A percentile compares a stretch with the other conserved stretches of the same genome.
phyloP scores from a whole-genome alignment of 305 asterid species.

The Fraxinus paxiana region DNA sequence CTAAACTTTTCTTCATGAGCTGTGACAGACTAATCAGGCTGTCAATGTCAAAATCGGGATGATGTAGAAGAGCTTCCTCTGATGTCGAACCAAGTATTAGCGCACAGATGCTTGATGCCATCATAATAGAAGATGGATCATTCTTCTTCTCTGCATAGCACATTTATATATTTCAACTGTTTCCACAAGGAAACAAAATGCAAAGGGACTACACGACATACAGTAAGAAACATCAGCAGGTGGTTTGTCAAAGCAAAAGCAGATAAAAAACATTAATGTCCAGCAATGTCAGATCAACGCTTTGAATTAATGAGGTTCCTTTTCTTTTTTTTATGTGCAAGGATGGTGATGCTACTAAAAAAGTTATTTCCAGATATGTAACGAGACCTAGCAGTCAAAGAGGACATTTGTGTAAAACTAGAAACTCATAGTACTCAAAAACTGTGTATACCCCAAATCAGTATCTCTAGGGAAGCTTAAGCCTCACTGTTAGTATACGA shows the following conservation, averaged over 20 bases:
- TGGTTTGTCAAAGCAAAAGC: not conserved
- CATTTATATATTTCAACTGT: slow-evolving; percentile 14
- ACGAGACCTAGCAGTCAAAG: not conserved
- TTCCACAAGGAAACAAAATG: slow-evolving; percentile 11
- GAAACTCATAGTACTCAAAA: not conserved
- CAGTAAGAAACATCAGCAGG: slow-evolving; percentile 7
- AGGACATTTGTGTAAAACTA: not conserved
- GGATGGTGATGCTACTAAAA: not conserved
- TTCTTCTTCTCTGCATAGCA: slow-evolving; percentile 35
- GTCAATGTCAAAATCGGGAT: slow-evolving; percentile 41
- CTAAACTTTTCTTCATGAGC: slow-evolving; percentile 60
- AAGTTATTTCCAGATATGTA: not conserved
- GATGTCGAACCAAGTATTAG: slow-evolving; percentile 63
- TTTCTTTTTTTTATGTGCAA: not conserved
- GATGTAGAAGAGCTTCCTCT: slow-evolving; percentile 60
- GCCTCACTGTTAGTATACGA: not conserved
- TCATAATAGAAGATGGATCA: slow-evolving; percentile 51
- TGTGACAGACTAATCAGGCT: slow-evolving; percentile 42
- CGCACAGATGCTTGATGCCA: slow-evolving; percentile 80
- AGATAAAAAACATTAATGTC: not conserved
- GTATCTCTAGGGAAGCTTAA: not conserved
- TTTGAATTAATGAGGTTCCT: not conserved
- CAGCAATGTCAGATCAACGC: not conserved
- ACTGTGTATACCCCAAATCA: not conserved
- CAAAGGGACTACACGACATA: not conserved